phyloP scores from a whole-genome alignment of 257 asterid genomes.

The Cinchona pubescens region DNA sequence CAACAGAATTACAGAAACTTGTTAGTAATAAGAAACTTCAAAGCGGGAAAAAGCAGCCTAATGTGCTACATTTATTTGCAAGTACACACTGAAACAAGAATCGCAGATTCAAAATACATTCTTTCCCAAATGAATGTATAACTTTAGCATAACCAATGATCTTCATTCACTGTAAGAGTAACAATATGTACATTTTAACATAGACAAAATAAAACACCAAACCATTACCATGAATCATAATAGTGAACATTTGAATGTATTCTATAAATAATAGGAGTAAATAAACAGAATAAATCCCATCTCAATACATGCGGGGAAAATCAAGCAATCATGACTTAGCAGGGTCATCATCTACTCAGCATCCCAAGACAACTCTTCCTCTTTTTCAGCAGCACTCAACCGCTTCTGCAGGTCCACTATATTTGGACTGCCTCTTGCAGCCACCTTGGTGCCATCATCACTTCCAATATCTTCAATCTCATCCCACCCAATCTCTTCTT shows the following conservation, averaged over 20 bases:
- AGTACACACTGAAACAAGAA: background rate
- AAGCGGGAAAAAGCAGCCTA: too few relatives aligned
- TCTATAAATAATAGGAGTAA: background rate
- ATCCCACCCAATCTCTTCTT: constrained; percentile 85
- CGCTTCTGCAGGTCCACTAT: constrained; percentile 39
- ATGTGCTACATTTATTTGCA: background rate
- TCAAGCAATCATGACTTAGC: constrained; percentile 37
- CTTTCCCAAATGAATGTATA: background rate
- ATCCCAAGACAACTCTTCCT: constrained; percentile 76
- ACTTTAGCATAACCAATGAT: background rate
- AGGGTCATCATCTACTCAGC: constrained; percentile 59
- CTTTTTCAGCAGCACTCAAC: constrained; percentile 52
- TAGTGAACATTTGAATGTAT: background rate
- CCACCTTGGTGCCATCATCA: constrained; percentile 50
- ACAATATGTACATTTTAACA: constrained; percentile 1
- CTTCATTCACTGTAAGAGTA: background rate
- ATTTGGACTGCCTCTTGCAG: constrained; percentile 22
- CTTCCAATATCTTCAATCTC: constrained; percentile 76
- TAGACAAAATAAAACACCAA: background rate
- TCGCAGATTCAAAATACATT: background rate
- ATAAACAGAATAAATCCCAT: background rate
- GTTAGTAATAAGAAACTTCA: background rate
- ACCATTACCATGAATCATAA: background rate
- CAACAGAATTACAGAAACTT: background rate
- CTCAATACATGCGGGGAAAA: background rate